Conservation (phyloP, 78 protist genomes). For the Dictyostelium capitatum region DNA sequence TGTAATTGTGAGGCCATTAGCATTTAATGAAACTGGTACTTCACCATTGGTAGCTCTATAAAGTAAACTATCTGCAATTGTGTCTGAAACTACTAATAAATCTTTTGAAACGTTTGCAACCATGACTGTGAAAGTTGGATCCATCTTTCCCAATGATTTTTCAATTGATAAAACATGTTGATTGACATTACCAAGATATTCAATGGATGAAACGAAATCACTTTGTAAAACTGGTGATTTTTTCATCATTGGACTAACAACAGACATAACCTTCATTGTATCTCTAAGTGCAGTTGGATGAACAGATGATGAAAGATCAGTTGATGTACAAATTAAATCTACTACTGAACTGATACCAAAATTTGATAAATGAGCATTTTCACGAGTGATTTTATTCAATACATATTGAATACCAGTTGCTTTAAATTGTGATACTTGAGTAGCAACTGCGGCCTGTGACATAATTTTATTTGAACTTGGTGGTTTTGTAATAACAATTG, state of each 20-base stretch:
- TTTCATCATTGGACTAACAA: not conserved
- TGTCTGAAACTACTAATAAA: not conserved
- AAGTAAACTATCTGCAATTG: conserved; percentile 40
- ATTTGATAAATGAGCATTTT: not conserved
- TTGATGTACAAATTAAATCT: conserved; percentile 30
- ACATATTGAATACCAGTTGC: conserved; percentile 5
- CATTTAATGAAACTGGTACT: conserved; percentile 11
- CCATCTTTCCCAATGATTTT: not conserved
- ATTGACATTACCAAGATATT: conserved; percentile 23
- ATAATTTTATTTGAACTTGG: not conserved
- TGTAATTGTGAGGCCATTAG: conserved; percentile 53
- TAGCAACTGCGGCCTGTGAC: conserved; percentile 21
- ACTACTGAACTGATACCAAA: conserved; percentile 24
- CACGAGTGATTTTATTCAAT: not conserved
- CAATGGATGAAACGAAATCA: conserved; percentile 18
- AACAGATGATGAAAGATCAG: conserved; percentile 5
- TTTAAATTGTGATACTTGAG: conserved; percentile 9
- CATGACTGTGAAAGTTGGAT: not conserved
- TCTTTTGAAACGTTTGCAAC: not conserved
- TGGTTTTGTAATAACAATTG: not conserved
- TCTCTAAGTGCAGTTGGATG: not conserved
- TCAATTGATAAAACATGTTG: not conserved
- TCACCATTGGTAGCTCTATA: conserved; percentile 21
- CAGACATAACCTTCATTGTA: conserved; percentile 18
- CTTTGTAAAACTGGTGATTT: conserved; percentile 13